These are phyloP conservation scores for Irpex rosettiformis DNA, from an alignment of 1,284 basidiomycete genomes.

Conservation along the genomic window DNA sequence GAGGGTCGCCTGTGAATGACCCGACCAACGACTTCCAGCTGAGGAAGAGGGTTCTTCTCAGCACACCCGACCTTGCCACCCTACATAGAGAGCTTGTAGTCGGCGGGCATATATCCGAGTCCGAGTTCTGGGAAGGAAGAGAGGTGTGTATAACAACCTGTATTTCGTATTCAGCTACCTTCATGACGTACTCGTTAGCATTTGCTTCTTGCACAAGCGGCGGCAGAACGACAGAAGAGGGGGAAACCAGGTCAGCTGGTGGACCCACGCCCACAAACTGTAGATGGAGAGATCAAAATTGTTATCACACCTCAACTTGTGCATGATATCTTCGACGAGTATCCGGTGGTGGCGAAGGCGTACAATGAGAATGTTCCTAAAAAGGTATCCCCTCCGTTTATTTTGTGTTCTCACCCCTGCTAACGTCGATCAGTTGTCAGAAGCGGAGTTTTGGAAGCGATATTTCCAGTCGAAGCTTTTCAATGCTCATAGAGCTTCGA, in stretches of 20 bases:
- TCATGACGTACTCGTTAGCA: conserved; percentile 41
- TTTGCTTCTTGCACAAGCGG: conserved; percentile 66
- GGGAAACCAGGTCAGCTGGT: conserved; percentile 86
- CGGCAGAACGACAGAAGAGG: conserved; percentile 71
- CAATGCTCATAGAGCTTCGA: conserved; percentile 91
- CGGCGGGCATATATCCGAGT: conserved; percentile 80
- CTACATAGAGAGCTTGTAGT: conserved; percentile 88
- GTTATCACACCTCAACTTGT: conserved; percentile 91
- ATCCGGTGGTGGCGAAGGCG: conserved; percentile 90
- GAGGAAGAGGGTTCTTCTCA: conserved; percentile 76
- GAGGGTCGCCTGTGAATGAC: conserved; percentile 54
- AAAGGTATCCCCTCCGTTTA: conserved; percentile 46
- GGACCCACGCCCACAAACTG: conserved; percentile 82
- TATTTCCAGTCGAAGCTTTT: conserved; percentile 97
- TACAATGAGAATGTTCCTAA: conserved; percentile 91
- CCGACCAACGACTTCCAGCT: conserved; percentile 64
- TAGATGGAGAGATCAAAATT: conserved; percentile 85
- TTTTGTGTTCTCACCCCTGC: neutral
- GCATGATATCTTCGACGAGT: conserved; percentile 96
- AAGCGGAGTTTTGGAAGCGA: conserved; percentile 93
- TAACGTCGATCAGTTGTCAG: conserved; percentile 57
- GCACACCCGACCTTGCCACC: conserved; percentile 69
- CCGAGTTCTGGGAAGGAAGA: conserved; percentile 94
- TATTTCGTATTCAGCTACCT: neutral
- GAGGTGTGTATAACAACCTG: conserved; percentile 52